Evolutionary conservation across 495 filamentous ascomycete species (phyloP).

Genomic region (Xylaria acuta): DNA sequence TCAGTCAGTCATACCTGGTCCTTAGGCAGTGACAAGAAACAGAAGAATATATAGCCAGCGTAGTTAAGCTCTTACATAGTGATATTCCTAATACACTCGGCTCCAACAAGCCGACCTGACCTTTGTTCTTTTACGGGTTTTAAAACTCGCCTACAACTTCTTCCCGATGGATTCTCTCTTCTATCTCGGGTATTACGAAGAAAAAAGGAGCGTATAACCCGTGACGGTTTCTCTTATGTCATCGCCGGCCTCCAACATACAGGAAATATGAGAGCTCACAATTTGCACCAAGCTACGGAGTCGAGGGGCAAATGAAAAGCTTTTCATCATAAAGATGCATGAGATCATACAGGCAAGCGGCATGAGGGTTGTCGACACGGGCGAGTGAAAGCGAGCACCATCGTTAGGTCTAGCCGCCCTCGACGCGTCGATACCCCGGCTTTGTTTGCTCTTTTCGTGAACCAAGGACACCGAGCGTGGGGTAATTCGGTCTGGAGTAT

Average conservation of each 20-base stretch:
- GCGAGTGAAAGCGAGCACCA: background rate
- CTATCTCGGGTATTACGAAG: background rate
- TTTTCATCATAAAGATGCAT: constrained; percentile 17
- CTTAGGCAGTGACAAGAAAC: background rate
- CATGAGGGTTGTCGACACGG: constrained; percentile 16
- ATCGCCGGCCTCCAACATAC: constrained; percentile 6
- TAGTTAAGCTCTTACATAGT: background rate
- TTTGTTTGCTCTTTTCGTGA: constrained; percentile 21
- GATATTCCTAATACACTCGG: background rate
- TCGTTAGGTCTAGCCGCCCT: background rate
- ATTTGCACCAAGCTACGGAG: background rate
- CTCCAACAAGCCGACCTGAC: background rate
- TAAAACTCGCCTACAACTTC: background rate
- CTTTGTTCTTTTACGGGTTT: background rate
- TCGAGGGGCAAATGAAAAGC: background rate
- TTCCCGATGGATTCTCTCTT: background rate
- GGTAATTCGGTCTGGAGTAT: background rate
- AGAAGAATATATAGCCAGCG: background rate
- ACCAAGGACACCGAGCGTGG: constrained; percentile 1
- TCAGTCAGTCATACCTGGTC: background rate
- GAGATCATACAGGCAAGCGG: constrained; percentile 14
- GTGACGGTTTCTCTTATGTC: background rate
- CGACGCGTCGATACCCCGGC: background rate
- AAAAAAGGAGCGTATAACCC: background rate
- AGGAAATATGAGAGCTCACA: constrained; percentile 22